Base-by-base conservation (phyloP, 1,284 basidiomycete species). In the Ustilago xerochloae region DNA sequence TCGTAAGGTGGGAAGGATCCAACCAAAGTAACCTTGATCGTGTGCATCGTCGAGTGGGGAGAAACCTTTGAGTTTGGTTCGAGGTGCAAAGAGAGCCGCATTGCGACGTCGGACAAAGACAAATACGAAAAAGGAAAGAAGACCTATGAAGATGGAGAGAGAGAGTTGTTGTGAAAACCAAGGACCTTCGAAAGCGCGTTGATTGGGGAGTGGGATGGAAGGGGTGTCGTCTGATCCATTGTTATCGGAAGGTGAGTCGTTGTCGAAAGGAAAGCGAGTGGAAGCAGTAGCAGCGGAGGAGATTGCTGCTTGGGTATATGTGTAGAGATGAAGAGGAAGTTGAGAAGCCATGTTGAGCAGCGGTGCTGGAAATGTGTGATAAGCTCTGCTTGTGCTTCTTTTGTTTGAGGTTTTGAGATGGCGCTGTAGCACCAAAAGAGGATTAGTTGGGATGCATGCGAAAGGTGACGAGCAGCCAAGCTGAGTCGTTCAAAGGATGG, bases 31-130 rank as follows among this genome's bases (percentile, higher is more conserved):
- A 75, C 91, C 91, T 6, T 90, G 89, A 81, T 94, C 92, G 36
- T 79, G 65, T 20, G 61, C 63, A 0, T 91, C 91, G 85, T 94
- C 92, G 78, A 93, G 92, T 16, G 93, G 92, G 5, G 93, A 93
- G 86, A 95, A 94, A 3, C 95, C 94, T 87, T 96, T 96, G 47
- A 97, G 88, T 86, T 94, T 94, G 0, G 96, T 97, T 60, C 96
- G 87, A 0, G 94, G 93, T 20, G 94, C 93, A 85, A 94, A 97
- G 4, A 93, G 87, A 13, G 97, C 86, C 12, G 93, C 93, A 91
- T 93, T 96, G 81, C 92, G 87, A 5, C 90, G 92, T 13, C 96
- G 88, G 68, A 91, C 90, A 79, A 94, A 91, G 15, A 92, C 94
- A 86, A 99, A 99, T 13, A 93, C 81, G 22, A 97, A 82, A 85